Base-by-base conservation (phyloP, 2,329 filamentous ascomycete genomes). In the Piedraia hortae region DNA sequence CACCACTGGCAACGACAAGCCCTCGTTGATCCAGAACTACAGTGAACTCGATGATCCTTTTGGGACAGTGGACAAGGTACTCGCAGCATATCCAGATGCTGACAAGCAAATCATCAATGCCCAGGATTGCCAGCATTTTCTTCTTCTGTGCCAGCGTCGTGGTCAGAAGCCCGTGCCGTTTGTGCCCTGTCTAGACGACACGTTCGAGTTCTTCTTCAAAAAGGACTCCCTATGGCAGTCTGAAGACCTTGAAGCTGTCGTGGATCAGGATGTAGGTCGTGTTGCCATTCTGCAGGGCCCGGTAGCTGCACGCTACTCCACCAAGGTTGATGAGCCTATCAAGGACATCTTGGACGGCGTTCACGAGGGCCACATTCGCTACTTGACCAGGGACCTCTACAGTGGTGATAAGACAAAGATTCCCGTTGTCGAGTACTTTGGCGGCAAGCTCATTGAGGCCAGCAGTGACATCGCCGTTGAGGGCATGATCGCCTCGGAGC, bases 191-290 rank as follows among this genome's bases (percentile, higher is more conserved):
- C 59, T 97, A 11, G 85, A 97, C 37, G 78, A 89, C 31, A 90
- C 82, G 43, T 97, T 97, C 34, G 85, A 97, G 44, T 90, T 88
- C 51, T 97, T 77, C 56, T 97, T 97, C 69, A 97, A 97, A 66
- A 97, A 97, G 56, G 85, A 97, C 46, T 97, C 85, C 2, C 61
- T 97, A 5, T 97, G 85, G 85, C 85, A 97, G 50, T 93, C 85
- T 1, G 85, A 97, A 49, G 85, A 97, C 39, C 58, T 97, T 6
- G 82, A 88, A 39, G 85, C 85, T 24, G 80, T 97, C 26, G 80
- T 91, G 28, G 82, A 60, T 34, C 85, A 93, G 48, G 88, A 97
- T 42, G 85, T 97, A 27, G 80, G 77, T 31, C 66, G 88, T 42
- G 90, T 80, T 19, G 91, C 80, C 53, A 91, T 97, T 42, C 56